Evolutionary conservation across 768 basidiomycete species (phyloP).

Genomic region (Termitomyces sp.): DNA sequence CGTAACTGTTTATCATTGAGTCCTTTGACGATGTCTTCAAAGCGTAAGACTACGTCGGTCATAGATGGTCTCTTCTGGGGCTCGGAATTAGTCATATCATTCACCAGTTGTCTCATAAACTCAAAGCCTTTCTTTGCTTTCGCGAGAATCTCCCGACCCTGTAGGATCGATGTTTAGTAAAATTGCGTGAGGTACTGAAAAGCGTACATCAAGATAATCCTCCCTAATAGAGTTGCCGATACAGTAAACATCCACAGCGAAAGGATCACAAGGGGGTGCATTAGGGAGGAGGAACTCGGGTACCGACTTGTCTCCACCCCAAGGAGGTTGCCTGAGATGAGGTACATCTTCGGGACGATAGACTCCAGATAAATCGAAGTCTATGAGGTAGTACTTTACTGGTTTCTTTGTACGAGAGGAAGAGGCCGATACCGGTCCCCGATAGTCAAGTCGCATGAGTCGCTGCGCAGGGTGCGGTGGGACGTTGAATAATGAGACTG

Average conservation of each 20-base stretch:
- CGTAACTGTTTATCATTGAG: slow-evolving; percentile 18
- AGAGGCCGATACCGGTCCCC: not conserved
- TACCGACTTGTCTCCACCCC: no score
- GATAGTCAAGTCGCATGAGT: not conserved
- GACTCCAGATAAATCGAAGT: not conserved
- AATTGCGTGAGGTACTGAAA: not conserved
- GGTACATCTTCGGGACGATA: slow-evolving; percentile 17
- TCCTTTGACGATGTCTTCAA: not conserved
- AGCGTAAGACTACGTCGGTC: slow-evolving; percentile 19
- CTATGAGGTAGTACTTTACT: no score
- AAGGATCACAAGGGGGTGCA: not conserved
- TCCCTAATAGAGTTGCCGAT: not conserved
- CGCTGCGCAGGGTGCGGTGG: not conserved
- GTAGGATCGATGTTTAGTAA: not conserved
- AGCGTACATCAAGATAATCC: not conserved
- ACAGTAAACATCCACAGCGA: not conserved
- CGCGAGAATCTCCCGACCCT: not conserved
- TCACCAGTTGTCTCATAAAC: not conserved
- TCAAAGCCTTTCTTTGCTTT: not conserved
- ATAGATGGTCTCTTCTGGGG: slow-evolving; percentile 26
- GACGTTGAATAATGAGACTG: not conserved
- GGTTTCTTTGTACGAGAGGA: not conserved
- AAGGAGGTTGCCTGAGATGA: no score
- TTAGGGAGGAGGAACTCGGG: slow-evolving; percentile 18
- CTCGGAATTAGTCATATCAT: slow-evolving; percentile 14